Percentiles rank a stretch among this genome's conserved stretches.
These are phyloP conservation scores for Rhododendron williamsianum DNA, from an alignment of 148 eudicot species.

Conservation along the genomic window DNA sequence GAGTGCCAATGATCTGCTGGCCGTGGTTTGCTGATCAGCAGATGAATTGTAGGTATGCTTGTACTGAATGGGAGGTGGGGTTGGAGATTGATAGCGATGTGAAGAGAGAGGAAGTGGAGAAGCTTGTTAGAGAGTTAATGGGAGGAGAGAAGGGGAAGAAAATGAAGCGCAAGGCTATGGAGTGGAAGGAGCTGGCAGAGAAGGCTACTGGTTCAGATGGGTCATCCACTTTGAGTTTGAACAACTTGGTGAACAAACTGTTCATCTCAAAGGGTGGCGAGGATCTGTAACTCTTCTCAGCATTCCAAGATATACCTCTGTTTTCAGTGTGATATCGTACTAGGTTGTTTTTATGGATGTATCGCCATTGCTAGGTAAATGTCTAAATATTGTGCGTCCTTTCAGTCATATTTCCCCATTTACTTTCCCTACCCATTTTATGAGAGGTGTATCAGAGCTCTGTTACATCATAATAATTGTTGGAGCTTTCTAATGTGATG, in stretches of 20 bases:
- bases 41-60: background rate
- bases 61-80: background rate
- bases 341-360: background rate
- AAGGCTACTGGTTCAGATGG: conserved; percentile 1
- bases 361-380: background rate
- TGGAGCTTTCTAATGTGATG: background rate
- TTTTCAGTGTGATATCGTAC: background rate
- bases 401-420: too few relatives aligned
- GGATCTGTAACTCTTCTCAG: background rate
- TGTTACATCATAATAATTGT: background rate
- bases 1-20: conserved; percentile 17
- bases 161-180: background rate
- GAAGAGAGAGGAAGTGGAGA: background rate
- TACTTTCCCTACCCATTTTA: too few relatives aligned
- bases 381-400: too few relatives aligned
- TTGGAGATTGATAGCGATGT: background rate
- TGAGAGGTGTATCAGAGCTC: too few relatives aligned
- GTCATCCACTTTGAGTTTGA: conserved; percentile 1
- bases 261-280: background rate
- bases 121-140: background rate
- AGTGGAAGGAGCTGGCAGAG: background rate
- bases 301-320: background rate
- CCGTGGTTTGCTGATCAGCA: conserved; percentile 10
- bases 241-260: conserved; percentile 2
- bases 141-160: background rate